Evolutionary conservation across 2,329 filamentous ascomycete species (phyloP).

Genomic region (Cladosporium sp.): DNA sequence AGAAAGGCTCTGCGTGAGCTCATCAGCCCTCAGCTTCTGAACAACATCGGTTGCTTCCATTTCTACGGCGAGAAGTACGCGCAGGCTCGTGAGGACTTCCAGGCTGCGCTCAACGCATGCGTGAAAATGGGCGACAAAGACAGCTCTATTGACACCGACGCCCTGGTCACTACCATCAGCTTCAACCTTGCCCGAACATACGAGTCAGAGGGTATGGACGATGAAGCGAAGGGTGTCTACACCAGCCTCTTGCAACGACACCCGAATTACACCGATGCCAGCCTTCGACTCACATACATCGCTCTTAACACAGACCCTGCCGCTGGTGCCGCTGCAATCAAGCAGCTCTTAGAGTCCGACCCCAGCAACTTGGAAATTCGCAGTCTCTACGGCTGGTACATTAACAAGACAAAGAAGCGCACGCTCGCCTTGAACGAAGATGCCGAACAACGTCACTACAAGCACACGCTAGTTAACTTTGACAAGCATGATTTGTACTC

Average conservation of each 20-base stretch:
- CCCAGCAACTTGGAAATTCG: constrained; percentile 85
- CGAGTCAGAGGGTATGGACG: constrained; percentile 73
- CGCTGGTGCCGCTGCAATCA: constrained; percentile 79
- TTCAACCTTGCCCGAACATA: constrained; percentile 95
- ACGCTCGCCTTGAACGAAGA: constrained; percentile 79
- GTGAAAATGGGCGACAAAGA: constrained; percentile 74
- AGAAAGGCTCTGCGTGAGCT: constrained; percentile 62
- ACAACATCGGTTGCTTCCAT: constrained; percentile 96
- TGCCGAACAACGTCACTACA: constrained; percentile 88
- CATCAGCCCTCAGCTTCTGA: constrained; percentile 83
- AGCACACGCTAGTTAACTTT: constrained; percentile 87
- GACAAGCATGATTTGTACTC: constrained; percentile 99
- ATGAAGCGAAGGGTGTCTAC: constrained; percentile 84
- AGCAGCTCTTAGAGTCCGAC: constrained; percentile 79
- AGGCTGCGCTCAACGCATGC: constrained; percentile 84
- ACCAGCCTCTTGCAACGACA: constrained; percentile 80
- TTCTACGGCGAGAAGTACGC: constrained; percentile 81
- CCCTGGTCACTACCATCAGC: constrained; percentile 89
- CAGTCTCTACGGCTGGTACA: constrained; percentile 90
- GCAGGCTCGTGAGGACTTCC: constrained; percentile 78
- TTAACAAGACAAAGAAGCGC: constrained; percentile 82
- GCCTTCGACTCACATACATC: constrained; percentile 84
- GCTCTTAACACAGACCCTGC: constrained; percentile 73
- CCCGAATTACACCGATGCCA: constrained; percentile 84
- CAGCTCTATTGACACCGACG: constrained; percentile 71